Percentiles rank a stretch among this genome's conserved stretches.
These are phyloP conservation scores for Candida insectalens DNA, from an alignment of 805 yeast genomes.

Conservation along the genomic window DNA sequence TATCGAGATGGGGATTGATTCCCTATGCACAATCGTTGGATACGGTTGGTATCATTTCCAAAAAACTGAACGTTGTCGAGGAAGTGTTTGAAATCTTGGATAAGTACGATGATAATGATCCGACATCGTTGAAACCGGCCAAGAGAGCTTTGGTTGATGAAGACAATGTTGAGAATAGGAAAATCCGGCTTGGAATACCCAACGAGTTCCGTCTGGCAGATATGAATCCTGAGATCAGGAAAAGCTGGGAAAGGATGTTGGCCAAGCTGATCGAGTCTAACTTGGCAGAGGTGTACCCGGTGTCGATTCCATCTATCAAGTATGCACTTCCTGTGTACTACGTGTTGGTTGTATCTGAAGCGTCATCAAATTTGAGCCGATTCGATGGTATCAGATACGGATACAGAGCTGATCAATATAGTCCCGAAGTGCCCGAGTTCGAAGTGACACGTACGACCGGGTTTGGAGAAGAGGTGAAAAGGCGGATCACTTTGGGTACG, in stretches of 20 bases:
- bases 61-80: slow-evolving; percentile 32
- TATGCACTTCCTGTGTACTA: slow-evolving; percentile 72
- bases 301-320: slow-evolving; percentile 64
- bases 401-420: slow-evolving; percentile 26
- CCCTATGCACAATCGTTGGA: slow-evolving; percentile 92
- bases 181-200: slow-evolving; percentile 60
- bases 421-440: slow-evolving; percentile 27
- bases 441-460: slow-evolving; percentile 52
- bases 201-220: slow-evolving; percentile 53
- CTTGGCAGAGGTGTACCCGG: slow-evolving; percentile 42
- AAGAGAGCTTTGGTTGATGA: slow-evolving; percentile 21
- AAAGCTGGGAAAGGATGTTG: slow-evolving; percentile 38
- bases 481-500: slow-evolving; percentile 78
- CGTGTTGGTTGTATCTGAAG: slow-evolving; percentile 87
- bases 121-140: slow-evolving; percentile 46
- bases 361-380: slow-evolving; percentile 82
- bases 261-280: slow-evolving; percentile 38
- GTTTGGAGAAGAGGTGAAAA: slow-evolving; percentile 77
- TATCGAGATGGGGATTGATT: slow-evolving; percentile 86
- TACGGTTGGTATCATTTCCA: slow-evolving; percentile 79
- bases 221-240: slow-evolving; percentile 35
- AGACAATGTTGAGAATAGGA: slow-evolving; percentile 5
- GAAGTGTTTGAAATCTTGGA: slow-evolving; percentile 50
- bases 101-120: slow-evolving; percentile 62
- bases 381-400: slow-evolving; percentile 92